A percentile compares a stretch with the other conserved stretches of the same genome.
Conservation (phyloP, 2,329 filamentous ascomycete species). For the Venturiaceae sp. region DNA sequence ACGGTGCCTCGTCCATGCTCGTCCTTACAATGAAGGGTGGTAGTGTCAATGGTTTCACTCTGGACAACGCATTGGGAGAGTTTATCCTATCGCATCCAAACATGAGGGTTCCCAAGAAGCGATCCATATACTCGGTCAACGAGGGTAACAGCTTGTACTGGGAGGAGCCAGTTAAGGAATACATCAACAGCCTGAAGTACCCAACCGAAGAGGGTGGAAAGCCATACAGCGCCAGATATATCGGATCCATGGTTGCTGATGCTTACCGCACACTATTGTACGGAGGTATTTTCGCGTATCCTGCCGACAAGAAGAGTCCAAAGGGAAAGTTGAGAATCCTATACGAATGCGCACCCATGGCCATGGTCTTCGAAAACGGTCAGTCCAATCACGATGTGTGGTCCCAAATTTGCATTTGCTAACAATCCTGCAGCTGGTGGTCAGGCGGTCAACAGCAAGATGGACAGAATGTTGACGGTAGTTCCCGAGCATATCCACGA, state of each 20-base stretch:
- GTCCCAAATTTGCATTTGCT: neutral
- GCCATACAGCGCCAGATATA: slow-evolving; percentile 92
- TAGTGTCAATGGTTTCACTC: slow-evolving; percentile 91
- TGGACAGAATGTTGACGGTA: slow-evolving; percentile 82
- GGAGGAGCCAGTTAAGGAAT: slow-evolving; percentile 77
- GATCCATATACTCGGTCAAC: slow-evolving; percentile 94
- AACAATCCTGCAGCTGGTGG: slow-evolving; percentile 58
- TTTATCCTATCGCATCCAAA: slow-evolving; percentile 96
- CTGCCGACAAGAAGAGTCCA: slow-evolving; percentile 93
- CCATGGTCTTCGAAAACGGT: slow-evolving; percentile 98
- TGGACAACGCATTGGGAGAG: slow-evolving; percentile 93
- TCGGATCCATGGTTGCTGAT: slow-evolving; percentile 96
- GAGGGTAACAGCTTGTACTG: slow-evolving; percentile 98
- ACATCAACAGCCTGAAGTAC: slow-evolving; percentile 83
- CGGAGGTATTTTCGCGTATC: slow-evolving; percentile 95
- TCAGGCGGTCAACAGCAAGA: slow-evolving; percentile 82
- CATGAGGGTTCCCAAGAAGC: slow-evolving; percentile 74
- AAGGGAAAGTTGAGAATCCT: slow-evolving; percentile 97
- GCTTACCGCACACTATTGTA: slow-evolving; percentile 93
- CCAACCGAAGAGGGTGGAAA: slow-evolving; percentile 62
- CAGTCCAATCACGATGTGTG: slow-evolving; percentile 26
- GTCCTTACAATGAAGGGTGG: slow-evolving; percentile 95
- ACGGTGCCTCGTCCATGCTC: slow-evolving; percentile 90
- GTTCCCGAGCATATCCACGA: slow-evolving; percentile 92
- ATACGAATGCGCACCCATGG: slow-evolving; percentile 99